Percentiles rank a stretch among this genome's conserved stretches.
Conservation (phyloP, 2,329 filamentous ascomycete genomes). For the Exophiala sp. region DNA sequence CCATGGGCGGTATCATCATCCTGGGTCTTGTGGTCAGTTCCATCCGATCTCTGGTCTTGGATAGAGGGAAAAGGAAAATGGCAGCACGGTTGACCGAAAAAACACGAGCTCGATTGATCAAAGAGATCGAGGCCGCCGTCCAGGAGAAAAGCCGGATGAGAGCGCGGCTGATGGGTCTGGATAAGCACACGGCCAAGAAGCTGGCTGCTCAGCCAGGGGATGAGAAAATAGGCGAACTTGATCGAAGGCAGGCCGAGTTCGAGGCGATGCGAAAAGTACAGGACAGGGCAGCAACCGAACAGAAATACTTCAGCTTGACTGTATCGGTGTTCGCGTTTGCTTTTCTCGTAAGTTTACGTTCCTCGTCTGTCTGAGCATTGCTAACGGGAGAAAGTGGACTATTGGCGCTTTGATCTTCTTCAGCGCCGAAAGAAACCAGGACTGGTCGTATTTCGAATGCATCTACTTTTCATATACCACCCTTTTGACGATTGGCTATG, state of each 20-base stretch:
- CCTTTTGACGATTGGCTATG: conserved; percentile 52
- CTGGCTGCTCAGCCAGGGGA: conserved; percentile 20
- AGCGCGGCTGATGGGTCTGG: conserved; percentile 11
- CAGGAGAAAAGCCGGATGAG: conserved; percentile 6
- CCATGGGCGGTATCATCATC: conserved; percentile 50
- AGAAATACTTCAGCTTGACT: conserved; percentile 41
- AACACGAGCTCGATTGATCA: conserved; percentile 32
- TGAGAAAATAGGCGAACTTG: conserved; percentile 16
- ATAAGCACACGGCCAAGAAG: conserved; percentile 10
- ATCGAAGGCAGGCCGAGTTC: conserved; percentile 36
- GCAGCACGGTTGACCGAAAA: conserved; percentile 34
- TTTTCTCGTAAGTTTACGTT: conserved; percentile 30
- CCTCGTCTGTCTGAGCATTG: neutral
- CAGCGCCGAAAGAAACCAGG: conserved; percentile 40
- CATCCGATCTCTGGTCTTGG: conserved; percentile 39
- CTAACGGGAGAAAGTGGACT: conserved; percentile 37
- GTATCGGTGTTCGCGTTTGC: conserved; percentile 34
- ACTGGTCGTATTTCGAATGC: conserved; percentile 49
- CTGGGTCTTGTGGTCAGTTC: conserved; percentile 52
- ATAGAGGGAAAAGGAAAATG: conserved; percentile 37
- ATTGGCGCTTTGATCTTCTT: conserved; percentile 49
- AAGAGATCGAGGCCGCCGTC: conserved; percentile 18
- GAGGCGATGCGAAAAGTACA: conserved; percentile 45
- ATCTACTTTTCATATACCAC: conserved; percentile 51
- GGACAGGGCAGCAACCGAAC: conserved; percentile 36